Conservation (phyloP, 164 flowering plant species). For the Vitis cinerea region DNA sequence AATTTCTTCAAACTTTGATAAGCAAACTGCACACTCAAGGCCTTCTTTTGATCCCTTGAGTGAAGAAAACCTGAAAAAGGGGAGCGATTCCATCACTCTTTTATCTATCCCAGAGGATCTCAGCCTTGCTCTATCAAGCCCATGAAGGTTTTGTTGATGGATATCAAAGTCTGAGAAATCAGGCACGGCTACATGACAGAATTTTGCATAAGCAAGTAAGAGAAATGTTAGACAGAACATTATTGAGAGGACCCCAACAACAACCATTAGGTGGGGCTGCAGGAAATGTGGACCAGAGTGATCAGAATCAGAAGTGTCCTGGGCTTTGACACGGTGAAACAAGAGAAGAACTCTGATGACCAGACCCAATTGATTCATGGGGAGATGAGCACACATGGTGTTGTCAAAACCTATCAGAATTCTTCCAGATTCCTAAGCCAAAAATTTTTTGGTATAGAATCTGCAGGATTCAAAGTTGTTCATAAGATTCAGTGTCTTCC, state of each 20-base stretch:
- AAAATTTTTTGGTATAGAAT: too few species aligned
- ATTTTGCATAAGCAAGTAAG: conserved; percentile 20
- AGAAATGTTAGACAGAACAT: conserved; percentile 13
- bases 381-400: background rate
- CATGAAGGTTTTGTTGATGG: background rate
- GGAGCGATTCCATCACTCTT: conserved; percentile 72
- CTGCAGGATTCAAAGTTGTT: too few species aligned
- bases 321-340: conserved; percentile 9
- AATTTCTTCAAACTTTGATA: conserved; percentile 24
- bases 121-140: conserved; percentile 8
- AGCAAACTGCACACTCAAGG: conserved; percentile 27
- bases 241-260: conserved; percentile 9
- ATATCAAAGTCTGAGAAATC: background rate
- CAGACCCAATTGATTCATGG: background rate
- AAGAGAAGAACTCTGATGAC: background rate
- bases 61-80: conserved; percentile 80
- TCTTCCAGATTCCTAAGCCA: too few species aligned
- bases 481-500: too few species aligned
- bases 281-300: background rate
- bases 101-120: conserved; percentile 71
- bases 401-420: too few species aligned
- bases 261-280: conserved; percentile 10
- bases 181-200: background rate
- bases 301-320: background rate
- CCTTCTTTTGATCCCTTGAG: conserved; percentile 70